Base-by-base conservation (phyloP, 2,329 filamentous ascomycete species). In the Aspergillus brunneoviolaceus region DNA sequence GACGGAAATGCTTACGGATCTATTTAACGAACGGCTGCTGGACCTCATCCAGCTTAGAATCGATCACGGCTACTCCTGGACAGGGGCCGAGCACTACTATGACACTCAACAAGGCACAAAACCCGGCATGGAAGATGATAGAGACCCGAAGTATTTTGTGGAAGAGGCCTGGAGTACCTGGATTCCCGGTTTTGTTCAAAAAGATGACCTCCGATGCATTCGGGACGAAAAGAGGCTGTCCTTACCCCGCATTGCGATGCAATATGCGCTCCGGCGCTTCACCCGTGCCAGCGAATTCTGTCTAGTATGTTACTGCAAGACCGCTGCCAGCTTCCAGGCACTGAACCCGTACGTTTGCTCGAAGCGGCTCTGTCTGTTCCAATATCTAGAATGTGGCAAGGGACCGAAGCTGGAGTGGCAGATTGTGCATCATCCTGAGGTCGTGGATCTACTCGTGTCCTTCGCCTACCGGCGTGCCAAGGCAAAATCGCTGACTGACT, bases 331-430 rank as follows among this genome's bases (percentile, higher is more conserved):
- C 0, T 87, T 94, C 42, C 79, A 81, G 63, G 77, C 79, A 0
- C 58, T 82, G 31, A 81, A 80, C 60, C 80, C 79, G 2, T 91
- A 89, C 62, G 91, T 96, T 49, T 97, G 93, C 75, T 85, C 85
- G 23, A 83, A 85, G 12, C 80, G 83, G 1, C 80, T 97, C 3
- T 97, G 93, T 69, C 79, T 96, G 4, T 96, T 90, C 69, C 93
- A 97, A 70, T 96, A 95, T 76, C 90, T 96, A 82, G 82, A 85
- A 16, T 80, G 96, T n/a, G 92, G 91, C 0, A 88, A 96, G 69
- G 93, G 92, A 0, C 89, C 91, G 1, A 92, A 87, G 67, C 86
- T 96, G 58, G 92, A 97, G 72, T 87, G 93, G 70, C 92, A 96
- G 70, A 89, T 97, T 23, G 70, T 89, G 27, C 85, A 85, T 12